Evolutionary conservation across 495 filamentous ascomycete genomes (phyloP).

Genomic region (Penicillium cosmopolitanum): DNA sequence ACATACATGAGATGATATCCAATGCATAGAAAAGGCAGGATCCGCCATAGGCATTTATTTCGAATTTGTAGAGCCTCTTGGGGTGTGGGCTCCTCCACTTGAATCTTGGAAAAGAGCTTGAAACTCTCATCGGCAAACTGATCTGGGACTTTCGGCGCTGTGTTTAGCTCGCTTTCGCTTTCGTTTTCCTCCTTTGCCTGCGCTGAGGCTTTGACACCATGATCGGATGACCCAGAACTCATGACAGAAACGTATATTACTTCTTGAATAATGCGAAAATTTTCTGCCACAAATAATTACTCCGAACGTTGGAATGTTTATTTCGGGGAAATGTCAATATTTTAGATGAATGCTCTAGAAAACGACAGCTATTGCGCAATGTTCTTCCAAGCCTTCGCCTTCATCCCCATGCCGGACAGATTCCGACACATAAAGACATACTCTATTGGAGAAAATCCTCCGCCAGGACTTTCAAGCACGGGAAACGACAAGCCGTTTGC

Average conservation of each 20-base stretch:
- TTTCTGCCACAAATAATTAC: too few relatives aligned
- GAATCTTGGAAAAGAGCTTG: constrained; percentile 44
- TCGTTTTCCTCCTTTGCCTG: constrained; percentile 7
- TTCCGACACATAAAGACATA: background rate
- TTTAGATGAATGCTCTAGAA: background rate
- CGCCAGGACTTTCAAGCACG: background rate
- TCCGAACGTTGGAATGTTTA: background rate
- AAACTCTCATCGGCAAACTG: constrained; percentile 48
- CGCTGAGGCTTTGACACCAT: background rate
- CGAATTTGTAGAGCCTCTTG: constrained; percentile 41
- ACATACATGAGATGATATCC: constrained; percentile 52
- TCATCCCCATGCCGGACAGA: constrained; percentile 1
- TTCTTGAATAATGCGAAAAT: too few relatives aligned
- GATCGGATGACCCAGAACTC: background rate
- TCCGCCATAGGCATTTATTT: constrained; percentile 43
- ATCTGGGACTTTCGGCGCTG: constrained; percentile 36
- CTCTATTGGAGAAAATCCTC: constrained; percentile 1
- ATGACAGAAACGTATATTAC: background rate
- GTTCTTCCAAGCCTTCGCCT: constrained; percentile 10
- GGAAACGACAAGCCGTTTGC: background rate
- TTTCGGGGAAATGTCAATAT: background rate
- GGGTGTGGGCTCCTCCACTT: constrained; percentile 39
- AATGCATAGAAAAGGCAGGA: constrained; percentile 47
- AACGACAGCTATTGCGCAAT: constrained; percentile 20
- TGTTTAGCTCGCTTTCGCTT: background rate